Evolutionary conservation across 306 rosid genomes (phyloP), one percentile per base, ranked within the genome.

Genomic region (Quercus bicolor): DNA sequence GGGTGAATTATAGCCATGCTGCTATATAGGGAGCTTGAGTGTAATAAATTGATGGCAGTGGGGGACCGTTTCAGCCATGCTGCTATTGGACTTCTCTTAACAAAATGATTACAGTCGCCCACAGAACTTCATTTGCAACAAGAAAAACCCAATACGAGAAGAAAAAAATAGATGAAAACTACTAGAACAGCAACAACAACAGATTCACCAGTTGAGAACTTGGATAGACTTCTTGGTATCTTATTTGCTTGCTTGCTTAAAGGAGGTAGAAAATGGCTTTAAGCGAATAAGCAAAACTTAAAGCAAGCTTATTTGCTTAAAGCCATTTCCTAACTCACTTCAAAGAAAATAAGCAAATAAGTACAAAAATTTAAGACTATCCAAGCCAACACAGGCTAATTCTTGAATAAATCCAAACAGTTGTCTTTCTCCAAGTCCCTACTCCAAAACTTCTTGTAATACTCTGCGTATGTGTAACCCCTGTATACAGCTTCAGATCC

Each of bases 321-420:
- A 45, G 5, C 53, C 53, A 48, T 2, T 3, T 48, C 4, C 53
- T 10, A 48, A 10, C 53, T 48, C 53, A 48, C 5, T 48, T 48
- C 16, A 48, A 12, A 48, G 53, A 11, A 48, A 3, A 48, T 48
- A 48, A 48, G 53, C 16, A 48, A 11, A 48, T 48, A 48, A 48
- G 3, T 48, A 48, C 53, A 48, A 48, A 48, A 48, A 48, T 12
- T 12, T 48, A 48, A 48, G 53, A 11, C 53, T 12, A 48, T 48
- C 53, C 53, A 12, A 48, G 16, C 31, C 31, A 21, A 8, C 54
- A 21, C 68, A 82, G 56, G 73, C 60, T 74, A 74, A 76, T 53
- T 89, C 89, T 86, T 89, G 86, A 95, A 95, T 43, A 88, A 81
- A 72, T 95, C 97, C 89, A 95, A 79, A 70, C 99, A 95, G 68